Evolutionary conservation across 1,284 basidiomycete species (phyloP).

Genomic region (Salmacisia buchloeana): DNA sequence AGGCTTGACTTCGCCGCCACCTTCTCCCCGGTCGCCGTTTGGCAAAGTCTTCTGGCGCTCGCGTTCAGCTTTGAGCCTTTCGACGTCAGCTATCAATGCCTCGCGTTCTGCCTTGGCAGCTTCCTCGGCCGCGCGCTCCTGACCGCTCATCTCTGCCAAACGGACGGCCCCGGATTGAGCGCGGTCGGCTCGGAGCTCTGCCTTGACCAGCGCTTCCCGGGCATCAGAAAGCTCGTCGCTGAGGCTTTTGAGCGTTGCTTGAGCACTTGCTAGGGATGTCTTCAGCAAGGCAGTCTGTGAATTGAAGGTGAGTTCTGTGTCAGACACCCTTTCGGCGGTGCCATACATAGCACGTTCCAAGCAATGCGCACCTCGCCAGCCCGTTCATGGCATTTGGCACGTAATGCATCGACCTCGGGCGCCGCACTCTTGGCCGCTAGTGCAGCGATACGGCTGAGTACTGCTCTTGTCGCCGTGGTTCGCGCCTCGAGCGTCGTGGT

Average conservation of each 20-base stretch:
- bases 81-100: not conserved
- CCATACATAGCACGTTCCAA: too few relatives aligned
- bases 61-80: slow-evolving; percentile 3
- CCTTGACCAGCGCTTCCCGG: slow-evolving; percentile 15
- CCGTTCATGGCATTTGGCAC: slow-evolving; percentile 19
- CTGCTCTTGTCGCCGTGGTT: slow-evolving; percentile 12
- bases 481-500: slow-evolving; percentile 16
- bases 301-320: too few relatives aligned
- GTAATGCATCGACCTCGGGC: slow-evolving; percentile 17
- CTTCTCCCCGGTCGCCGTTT: not conserved
- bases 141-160: slow-evolving; percentile 6
- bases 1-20: not conserved
- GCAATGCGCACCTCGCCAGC: slow-evolving; percentile 26
- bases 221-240: slow-evolving; percentile 18
- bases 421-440: slow-evolving; percentile 5
- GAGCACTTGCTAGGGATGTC: slow-evolving; percentile 5
- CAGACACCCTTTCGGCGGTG: too few relatives aligned
- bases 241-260: slow-evolving; percentile 12
- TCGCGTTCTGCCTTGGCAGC: not conserved
- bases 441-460: slow-evolving; percentile 11
- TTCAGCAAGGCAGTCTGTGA: not conserved
- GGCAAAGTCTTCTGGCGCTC: not conserved
- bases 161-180: slow-evolving; percentile 1
- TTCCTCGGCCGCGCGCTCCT: slow-evolving; percentile 5
- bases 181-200: slow-evolving; percentile 9